Conservation (phyloP, 2,329 filamentous ascomycete species). For the Aspergillus floridensis region DNA sequence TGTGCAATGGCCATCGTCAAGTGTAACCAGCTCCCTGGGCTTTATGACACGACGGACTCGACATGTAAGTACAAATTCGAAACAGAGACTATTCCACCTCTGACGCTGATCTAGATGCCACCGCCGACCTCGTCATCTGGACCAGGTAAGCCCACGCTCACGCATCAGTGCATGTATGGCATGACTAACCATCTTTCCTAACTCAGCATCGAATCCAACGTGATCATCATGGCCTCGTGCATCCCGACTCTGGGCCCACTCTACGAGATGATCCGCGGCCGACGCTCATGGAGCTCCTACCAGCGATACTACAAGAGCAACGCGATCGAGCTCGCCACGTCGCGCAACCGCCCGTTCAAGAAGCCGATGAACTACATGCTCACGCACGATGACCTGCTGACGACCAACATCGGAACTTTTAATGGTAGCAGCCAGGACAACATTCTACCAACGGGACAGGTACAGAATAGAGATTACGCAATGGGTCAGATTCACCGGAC, state of each 20-base stretch:
- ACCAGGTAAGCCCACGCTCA: slow-evolving; percentile 34
- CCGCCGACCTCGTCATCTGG: slow-evolving; percentile 46
- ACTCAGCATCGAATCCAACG: slow-evolving; percentile 31
- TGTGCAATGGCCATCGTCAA: slow-evolving; percentile 34
- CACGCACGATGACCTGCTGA: not conserved
- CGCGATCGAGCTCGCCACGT: not conserved
- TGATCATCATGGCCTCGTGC: slow-evolving; percentile 34
- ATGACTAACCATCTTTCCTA: too few species aligned
- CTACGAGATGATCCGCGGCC: slow-evolving; percentile 26
- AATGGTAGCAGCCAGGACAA: slow-evolving; percentile 16
- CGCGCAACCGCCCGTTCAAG: not conserved
- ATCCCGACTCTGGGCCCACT: slow-evolving; percentile 35
- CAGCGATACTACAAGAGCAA: slow-evolving; percentile 10
- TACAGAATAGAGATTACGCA: slow-evolving; percentile 4
- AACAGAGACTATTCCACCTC: not conserved
- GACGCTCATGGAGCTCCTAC: slow-evolving; percentile 13
- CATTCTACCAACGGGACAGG: slow-evolving; percentile 19
- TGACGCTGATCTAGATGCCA: slow-evolving; percentile 26
- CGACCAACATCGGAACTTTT: slow-evolving; percentile 16
- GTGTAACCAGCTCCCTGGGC: slow-evolving; percentile 29
- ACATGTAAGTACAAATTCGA: slow-evolving; percentile 24
- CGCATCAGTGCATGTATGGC: too few species aligned
- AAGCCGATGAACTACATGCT: slow-evolving; percentile 10
- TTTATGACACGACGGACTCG: slow-evolving; percentile 29
- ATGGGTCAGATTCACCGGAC: slow-evolving; percentile 16